Conservation (phyloP, 805 yeast genomes). For the Candida lessepsii region DNA sequence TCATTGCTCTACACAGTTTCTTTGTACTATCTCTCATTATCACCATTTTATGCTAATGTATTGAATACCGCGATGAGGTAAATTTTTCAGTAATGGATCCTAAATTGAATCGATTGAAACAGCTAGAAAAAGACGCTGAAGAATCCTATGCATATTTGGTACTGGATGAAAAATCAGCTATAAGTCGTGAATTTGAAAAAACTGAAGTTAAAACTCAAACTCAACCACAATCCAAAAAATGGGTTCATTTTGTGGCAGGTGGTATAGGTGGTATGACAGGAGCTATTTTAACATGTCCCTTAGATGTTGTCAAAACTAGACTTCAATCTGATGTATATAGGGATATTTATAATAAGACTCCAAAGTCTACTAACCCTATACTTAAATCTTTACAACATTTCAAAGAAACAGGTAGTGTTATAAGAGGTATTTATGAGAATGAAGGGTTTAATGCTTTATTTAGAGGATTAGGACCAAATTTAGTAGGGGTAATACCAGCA, state of each 20-base stretch:
- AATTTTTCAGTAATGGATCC: conserved; percentile 5
- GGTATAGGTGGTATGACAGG: conserved; percentile 98
- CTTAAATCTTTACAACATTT: conserved; percentile 67
- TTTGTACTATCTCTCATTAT: no score
- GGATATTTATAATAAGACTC: conserved; percentile 49
- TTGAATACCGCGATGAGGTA: conserved; percentile 5
- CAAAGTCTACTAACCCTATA: conserved; percentile 36
- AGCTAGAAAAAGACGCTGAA: conserved; percentile 51
- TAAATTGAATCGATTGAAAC: conserved; percentile 9
- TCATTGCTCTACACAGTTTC: no score
- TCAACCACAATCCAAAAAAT: conserved; percentile 26
- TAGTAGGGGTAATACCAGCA: conserved; percentile 98
- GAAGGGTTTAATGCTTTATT: conserved; percentile 90
- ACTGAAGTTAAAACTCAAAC: conserved; percentile 5
- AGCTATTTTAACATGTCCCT: conserved; percentile 88
- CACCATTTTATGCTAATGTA: no score
- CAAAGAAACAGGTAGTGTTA: conserved; percentile 73
- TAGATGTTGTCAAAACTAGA: conserved; percentile 94
- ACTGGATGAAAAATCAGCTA: conserved; percentile 69
- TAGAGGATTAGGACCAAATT: conserved; percentile 93
- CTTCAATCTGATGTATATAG: conserved; percentile 85
- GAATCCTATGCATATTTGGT: conserved; percentile 62
- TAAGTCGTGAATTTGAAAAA: conserved; percentile 19
- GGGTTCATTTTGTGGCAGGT: conserved; percentile 88
- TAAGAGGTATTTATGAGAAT: conserved; percentile 60